Evolutionary conservation across 2,329 filamentous ascomycete species (phyloP).

Genomic region (Colletotrichum lupini): DNA sequence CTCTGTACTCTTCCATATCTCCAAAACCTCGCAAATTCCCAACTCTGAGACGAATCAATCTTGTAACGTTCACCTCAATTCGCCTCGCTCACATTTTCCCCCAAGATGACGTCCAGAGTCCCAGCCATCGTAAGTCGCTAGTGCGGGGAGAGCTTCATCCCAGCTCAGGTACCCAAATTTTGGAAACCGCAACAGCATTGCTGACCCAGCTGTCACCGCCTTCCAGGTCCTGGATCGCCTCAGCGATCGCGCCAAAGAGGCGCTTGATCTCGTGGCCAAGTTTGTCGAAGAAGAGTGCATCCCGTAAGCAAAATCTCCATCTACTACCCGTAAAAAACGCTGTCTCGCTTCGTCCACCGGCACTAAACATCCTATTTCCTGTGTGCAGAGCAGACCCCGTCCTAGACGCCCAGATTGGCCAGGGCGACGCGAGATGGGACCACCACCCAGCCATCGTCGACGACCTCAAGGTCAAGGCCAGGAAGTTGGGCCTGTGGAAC

Average conservation of each 20-base stretch:
- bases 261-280: constrained; percentile 88
- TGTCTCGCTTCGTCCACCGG: too few species aligned
- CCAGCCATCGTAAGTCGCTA: constrained; percentile 39
- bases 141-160: constrained; percentile 13
- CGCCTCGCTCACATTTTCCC: background rate
- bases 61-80: background rate
- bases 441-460: constrained; percentile 85
- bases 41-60: background rate
- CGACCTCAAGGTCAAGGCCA: constrained; percentile 86
- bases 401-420: constrained; percentile 81
- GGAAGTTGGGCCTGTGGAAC: constrained; percentile 92
- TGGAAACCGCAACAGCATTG: background rate
- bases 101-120: constrained; percentile 40
- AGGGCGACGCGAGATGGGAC: constrained; percentile 82
- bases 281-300: constrained; percentile 98
- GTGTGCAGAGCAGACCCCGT: constrained; percentile 77
- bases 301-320: constrained; percentile 63
- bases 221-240: constrained; percentile 67
- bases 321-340: too few species aligned
- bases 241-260: constrained; percentile 86
- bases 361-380: background rate
- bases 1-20: background rate
- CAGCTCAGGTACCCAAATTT: background rate
- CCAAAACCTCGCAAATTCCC: background rate
- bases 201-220: constrained; percentile 3